These are phyloP conservation scores for Penicillium sp. DNA, from an alignment of 2,329 filamentous ascomycete genomes.

Conservation along the genomic window DNA sequence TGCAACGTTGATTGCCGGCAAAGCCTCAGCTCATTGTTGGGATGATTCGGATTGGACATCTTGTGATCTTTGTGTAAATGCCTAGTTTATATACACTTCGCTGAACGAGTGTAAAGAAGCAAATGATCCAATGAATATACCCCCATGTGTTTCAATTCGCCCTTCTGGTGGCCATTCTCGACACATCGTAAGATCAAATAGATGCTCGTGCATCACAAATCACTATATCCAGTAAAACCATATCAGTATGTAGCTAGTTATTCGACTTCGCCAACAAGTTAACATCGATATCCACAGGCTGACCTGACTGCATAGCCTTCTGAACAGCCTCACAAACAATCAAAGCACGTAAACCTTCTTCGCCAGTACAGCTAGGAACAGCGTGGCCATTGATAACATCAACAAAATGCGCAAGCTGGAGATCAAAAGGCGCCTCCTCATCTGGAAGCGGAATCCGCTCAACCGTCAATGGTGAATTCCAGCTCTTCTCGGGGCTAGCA, in stretches of 20 bases:
- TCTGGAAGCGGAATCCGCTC: slow-evolving; percentile 29
- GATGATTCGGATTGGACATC: background rate
- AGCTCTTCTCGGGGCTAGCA: slow-evolving; percentile 38
- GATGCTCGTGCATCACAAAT: background rate
- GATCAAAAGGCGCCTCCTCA: slow-evolving; percentile 49
- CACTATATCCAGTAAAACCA: background rate
- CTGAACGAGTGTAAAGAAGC: background rate
- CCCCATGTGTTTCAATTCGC: background rate
- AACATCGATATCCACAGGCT: slow-evolving; percentile 32
- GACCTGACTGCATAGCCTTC: slow-evolving; percentile 40
- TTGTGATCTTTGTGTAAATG: background rate
- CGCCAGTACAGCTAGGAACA: slow-evolving; percentile 46
- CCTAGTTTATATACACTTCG: background rate
- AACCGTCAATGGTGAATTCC: slow-evolving; percentile 37
- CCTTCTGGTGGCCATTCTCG: background rate
- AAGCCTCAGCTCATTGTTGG: background rate
- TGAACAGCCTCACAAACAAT: slow-evolving; percentile 53
- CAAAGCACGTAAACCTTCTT: slow-evolving; percentile 52
- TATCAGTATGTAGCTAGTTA: background rate
- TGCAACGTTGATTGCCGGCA: background rate
- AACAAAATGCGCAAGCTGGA: slow-evolving; percentile 53
- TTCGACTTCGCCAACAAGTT: slow-evolving; percentile 9
- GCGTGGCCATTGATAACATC: slow-evolving; percentile 46
- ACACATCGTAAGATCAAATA: background rate
- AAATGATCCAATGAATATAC: background rate